phyloP scores from a whole-genome alignment of 1,139 yeast genomes.

The Fermentozyma sake region DNA sequence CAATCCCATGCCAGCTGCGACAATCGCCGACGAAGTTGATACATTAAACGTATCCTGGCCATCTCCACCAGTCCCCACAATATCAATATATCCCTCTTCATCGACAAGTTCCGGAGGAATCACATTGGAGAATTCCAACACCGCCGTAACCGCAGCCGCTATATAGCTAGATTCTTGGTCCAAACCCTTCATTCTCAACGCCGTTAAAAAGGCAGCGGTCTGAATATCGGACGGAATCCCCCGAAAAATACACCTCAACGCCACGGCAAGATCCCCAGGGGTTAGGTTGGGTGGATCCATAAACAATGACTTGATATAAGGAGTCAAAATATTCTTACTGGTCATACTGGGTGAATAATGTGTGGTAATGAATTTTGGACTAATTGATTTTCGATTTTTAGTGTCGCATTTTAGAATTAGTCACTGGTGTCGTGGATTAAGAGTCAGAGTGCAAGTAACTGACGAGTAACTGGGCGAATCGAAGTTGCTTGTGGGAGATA shows the following conservation, averaged over 20 bases:
- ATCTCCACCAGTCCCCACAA: slow-evolving; percentile 98
- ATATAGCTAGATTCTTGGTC: slow-evolving; percentile 79
- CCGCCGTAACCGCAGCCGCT: slow-evolving; percentile 77
- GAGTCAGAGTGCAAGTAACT: too few species aligned
- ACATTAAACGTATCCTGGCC: slow-evolving; percentile 97
- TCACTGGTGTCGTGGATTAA: too few species aligned
- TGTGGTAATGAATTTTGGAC: too few species aligned
- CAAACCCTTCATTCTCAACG: slow-evolving; percentile 66
- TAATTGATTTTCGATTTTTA: too few species aligned
- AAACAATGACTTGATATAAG: slow-evolving; percentile 60
- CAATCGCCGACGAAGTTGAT: slow-evolving; percentile 89
- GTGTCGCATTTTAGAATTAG: too few species aligned
- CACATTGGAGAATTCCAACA: slow-evolving; percentile 56
- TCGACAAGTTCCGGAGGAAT: slow-evolving; percentile 42
- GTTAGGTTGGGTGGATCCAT: slow-evolving; percentile 55
- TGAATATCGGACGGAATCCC: slow-evolving; percentile 67
- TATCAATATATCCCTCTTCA: slow-evolving; percentile 64
- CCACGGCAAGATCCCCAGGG: slow-evolving; percentile 56
- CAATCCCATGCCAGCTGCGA: slow-evolving; percentile 86
- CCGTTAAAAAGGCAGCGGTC: slow-evolving; percentile 74
- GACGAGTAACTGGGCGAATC: too few species aligned
- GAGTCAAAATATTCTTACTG: slow-evolving; percentile 42
- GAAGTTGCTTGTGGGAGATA: too few species aligned
- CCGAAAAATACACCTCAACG: slow-evolving; percentile 54
- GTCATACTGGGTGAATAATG: slow-evolving; percentile 3